Evolutionary conservation across 129 eudicot species (phyloP), one percentile per base, ranked within the genome.

Genomic region (Mikania micrantha): DNA sequence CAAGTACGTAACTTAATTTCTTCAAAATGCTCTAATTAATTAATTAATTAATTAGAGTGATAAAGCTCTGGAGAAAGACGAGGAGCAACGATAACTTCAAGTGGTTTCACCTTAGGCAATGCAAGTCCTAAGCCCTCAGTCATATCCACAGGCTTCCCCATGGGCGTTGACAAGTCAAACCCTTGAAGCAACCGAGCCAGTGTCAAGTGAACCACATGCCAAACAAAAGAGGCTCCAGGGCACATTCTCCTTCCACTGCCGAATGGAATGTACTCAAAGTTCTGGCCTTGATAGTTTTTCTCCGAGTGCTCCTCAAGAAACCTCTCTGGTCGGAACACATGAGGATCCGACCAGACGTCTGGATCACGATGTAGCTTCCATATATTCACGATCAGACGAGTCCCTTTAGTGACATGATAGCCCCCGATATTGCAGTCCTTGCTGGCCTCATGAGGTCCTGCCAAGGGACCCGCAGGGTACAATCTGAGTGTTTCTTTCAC

Each of bases 401-500:
- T 75, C 7, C 84, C 86, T 50, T 78, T 75, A 0, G 82, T 73
- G n/a, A 83, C 64, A 5, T 39, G 42, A 60, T 77, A 78, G 5
- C 27, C 52, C 10, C 84, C 77, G 3, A 86, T 10, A 8, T 28
- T 1, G 25, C 88, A 86, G 49, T 83, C 88, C 10, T 83, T 66
- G 0, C 39, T 59, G 70, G 94, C 83, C 60, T 80, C 78, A 3
- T 69, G 85, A 7, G 88, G 88, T 32, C 82, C 84, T 13, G 74
- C 64, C 9, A 86, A 40, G 2, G 88, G 88, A 15, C 86, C 86
- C 1, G 88, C 86, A 21, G 93, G 86, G 84, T 86, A 86, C 58
- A 86, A 13, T 25, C 93, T 64, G 7, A 82, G 66, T 4, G 87
- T 77, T 74, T 85, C 87, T 34, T 85, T 77, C 1, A 85, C 67